Base-by-base conservation (phyloP, 2,329 filamentous ascomycete species). In the Trichoderma lentiforme region DNA sequence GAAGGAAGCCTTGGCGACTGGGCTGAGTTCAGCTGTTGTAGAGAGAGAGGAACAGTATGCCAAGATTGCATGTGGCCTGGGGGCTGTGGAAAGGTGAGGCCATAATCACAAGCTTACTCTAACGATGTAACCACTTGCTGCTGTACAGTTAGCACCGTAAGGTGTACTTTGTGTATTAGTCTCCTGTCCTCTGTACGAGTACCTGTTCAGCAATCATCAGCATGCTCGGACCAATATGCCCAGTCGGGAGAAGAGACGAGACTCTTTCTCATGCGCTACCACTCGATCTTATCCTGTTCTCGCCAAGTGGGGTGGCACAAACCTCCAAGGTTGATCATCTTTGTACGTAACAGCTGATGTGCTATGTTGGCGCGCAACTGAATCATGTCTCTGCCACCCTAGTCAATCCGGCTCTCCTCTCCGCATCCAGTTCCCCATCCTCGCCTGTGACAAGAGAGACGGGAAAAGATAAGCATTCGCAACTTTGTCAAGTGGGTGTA, bases 291-390 rank as follows among this genome's bases (percentile, higher is more conserved):
- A 36, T 62, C 32, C 34, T 18, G 12, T 18, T 26, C 21, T 62
- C 8, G 14, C 65, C 36, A 68, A 58, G 62, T 53, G 51, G 63
- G 65, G 65, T 68, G 18, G 53, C 32, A 60, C 53, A 21, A 58
- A 43, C 24, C 51, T 67, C 64, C 21, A 67, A 18, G 12, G 61
- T 51, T 64, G 53, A 60, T 58, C 53, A 69, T 69, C 65, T 69
- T 69, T 60, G 65, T 69, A 60, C 65, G 65, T 69, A 69, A 69
- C 65, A 69, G 56, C 32, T 60, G 26, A 39, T 24, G 65, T 28
- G 56, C 24, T 18, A 30, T 36, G 56, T 43, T 68, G 26, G 26
- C 36, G 56, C 34, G 65, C 36, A 34, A 69, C 65, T 69, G 65
- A 69, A 60, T 69, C 65, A 47, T 69, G 65, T 69, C 43, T 47